These are phyloP conservation scores for Colletotrichum karsti DNA, from an alignment of 2,329 filamentous ascomycete genomes.

Conservation along the genomic window DNA sequence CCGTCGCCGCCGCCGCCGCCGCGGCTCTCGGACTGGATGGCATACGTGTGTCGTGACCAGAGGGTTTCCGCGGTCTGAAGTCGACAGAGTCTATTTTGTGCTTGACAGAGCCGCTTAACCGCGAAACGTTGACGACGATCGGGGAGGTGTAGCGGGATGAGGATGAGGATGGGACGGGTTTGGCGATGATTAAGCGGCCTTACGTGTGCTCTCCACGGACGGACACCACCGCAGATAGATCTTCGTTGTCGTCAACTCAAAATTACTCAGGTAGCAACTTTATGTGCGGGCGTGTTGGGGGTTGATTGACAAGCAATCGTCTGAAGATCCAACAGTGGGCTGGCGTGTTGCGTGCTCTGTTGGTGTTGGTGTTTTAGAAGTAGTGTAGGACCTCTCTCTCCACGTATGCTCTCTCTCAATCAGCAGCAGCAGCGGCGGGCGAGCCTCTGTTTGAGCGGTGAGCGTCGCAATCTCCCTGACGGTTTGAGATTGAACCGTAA, in stretches of 20 bases:
- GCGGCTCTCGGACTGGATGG: not conserved
- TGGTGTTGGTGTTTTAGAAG: not conserved
- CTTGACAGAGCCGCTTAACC: not conserved
- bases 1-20: too few species aligned
- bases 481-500: constrained; percentile 26
- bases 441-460: constrained; percentile 14
- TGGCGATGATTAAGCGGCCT: not conserved
- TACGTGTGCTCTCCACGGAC: too few species aligned
- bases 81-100: not conserved
- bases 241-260: constrained; percentile 16
- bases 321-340: not conserved
- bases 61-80: not conserved
- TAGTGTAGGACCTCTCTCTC: too few species aligned
- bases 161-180: too few species aligned
- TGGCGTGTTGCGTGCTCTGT: not conserved
- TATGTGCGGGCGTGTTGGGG: not conserved
- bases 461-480: constrained; percentile 27
- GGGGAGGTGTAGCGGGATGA: not conserved
- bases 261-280: constrained; percentile 3
- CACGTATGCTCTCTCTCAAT: too few species aligned
- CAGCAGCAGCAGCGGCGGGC: too few species aligned
- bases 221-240: not conserved
- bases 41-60: not conserved
- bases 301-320: constrained; percentile 18
- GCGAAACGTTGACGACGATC: too few species aligned